These are phyloP conservation scores for Saccharomycopsis fibuligera DNA, from an alignment of 805 yeast species.

Conservation along the genomic window DNA sequence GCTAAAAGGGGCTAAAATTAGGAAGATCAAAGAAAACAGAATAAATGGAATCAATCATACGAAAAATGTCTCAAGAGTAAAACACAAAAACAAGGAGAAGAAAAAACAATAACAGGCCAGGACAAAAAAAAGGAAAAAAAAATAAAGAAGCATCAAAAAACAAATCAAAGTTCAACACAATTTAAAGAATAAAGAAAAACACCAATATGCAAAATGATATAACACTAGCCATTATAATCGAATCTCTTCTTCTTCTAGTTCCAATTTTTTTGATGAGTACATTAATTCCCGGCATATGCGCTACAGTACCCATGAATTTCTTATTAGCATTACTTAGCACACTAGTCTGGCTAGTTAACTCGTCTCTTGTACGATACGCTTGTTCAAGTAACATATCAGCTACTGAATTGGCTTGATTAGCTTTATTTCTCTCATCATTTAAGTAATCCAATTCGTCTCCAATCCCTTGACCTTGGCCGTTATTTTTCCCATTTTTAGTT, in stretches of 20 bases:
- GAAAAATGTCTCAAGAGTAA: too few species aligned
- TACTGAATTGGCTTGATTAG: slow-evolving; percentile 62
- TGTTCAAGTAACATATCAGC: slow-evolving; percentile 78
- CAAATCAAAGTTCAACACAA: neutral
- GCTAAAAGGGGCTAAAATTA: too few species aligned
- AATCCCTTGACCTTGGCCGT: slow-evolving; percentile 5
- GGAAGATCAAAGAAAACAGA: too few species aligned
- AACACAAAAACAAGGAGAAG: neutral
- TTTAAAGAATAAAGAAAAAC: slow-evolving; percentile 36
- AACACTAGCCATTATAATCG: slow-evolving; percentile 71
- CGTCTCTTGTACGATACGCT: slow-evolving; percentile 88
- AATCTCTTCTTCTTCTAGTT: slow-evolving; percentile 83
- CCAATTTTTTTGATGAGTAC: slow-evolving; percentile 72
- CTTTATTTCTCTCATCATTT: slow-evolving; percentile 67
- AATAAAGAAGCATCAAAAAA: neutral
- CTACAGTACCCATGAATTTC: slow-evolving; percentile 53
- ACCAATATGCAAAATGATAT: slow-evolving; percentile 68
- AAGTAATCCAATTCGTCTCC: slow-evolving; percentile 63
- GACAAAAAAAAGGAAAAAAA: neutral
- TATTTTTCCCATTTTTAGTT: slow-evolving; percentile 20
- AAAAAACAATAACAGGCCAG: too few species aligned
- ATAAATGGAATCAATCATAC: too few species aligned
- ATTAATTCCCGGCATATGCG: slow-evolving; percentile 77
- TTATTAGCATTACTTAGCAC: slow-evolving; percentile 57
- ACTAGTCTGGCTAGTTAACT: slow-evolving; percentile 65